Conservation (phyloP, 176 grass and related monocot genomes). For the Melocanna baccifera region DNA sequence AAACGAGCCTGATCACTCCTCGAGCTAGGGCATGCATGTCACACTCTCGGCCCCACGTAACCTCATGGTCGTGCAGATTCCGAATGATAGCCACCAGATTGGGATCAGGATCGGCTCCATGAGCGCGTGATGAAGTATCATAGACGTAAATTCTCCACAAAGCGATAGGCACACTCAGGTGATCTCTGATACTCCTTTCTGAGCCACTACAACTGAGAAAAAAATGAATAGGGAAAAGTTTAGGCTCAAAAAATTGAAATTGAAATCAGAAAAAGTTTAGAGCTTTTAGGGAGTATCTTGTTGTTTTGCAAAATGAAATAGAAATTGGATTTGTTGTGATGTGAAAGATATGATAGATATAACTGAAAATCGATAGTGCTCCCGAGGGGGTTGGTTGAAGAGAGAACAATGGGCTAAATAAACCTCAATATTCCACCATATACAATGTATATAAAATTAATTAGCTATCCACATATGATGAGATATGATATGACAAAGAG, state of each 20-base stretch:
- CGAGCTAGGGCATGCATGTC: not conserved
- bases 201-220: not conserved
- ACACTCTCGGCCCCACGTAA: no score
- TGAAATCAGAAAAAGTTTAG: not conserved
- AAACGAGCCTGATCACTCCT: not conserved
- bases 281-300: not conserved
- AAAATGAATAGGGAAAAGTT: not conserved
- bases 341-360: conserved; percentile 19
- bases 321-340: not conserved
- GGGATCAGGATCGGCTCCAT: not conserved
- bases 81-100: not conserved
- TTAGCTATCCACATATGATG: no score
- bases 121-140: not conserved
- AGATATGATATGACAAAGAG: no score
- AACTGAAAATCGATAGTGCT: no score
- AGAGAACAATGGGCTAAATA: no score
- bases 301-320: not conserved
- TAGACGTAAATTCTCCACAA: not conserved
- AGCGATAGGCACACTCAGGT: not conserved
- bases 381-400: no score
- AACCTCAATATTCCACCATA: no score
- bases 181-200: not conserved
- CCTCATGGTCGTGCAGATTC: not conserved
- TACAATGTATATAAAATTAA: no score
- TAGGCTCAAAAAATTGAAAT: not conserved